Base-by-base conservation (phyloP, 1,284 basidiomycete genomes). In the Agaricales sp. region DNA sequence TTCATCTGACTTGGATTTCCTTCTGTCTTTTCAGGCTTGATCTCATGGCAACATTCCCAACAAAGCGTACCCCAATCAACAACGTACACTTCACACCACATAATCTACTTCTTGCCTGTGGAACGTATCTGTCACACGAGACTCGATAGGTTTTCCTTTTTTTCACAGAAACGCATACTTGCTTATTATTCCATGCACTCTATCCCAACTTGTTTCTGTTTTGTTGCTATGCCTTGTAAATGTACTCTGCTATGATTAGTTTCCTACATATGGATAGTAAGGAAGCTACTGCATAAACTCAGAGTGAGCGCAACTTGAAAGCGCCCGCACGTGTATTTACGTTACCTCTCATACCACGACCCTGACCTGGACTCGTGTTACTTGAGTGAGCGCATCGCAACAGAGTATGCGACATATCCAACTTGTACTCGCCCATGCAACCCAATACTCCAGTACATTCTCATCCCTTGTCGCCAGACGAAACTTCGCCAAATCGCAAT, bases 61-160 rank as follows among this genome's bases (percentile, higher is more conserved):
- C 96, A 20, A 99, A 98, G 70, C 79, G 92, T 51, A 98, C 96
- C 35, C 92, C 95, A 0, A 80, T 98, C 54, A 79, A 82, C 45
- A 87, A 94, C 59, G 84, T 95, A 11, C 91, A 96, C 57, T 95
- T 98, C 60, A 98, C 95, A 4, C 82, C 92, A 19, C 78, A 95
- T 22, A 99, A 99, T 66, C 73, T 99, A 20, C 39, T 41, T n/a
- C 39, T 41, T 4, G 39, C 39, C 19, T 41, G 39, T 18, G 39
- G 39, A 4, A 20, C 39, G 6, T 41, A 41, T 18, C 18, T 16
- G 39, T 41, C 39, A 16, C 39, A 41, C n/a, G 39, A 41, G 39
- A 41, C 39, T 4, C 6, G 39, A 30, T 30, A 30, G 14, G 26
- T 14, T 6, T 14, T 14, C 6, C 26, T 30, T 30, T 6, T 30